Evolutionary conservation across 2,329 filamentous ascomycete species (phyloP), one percentile per base, ranked within the genome.

Genomic region (Phialophora expanda): DNA sequence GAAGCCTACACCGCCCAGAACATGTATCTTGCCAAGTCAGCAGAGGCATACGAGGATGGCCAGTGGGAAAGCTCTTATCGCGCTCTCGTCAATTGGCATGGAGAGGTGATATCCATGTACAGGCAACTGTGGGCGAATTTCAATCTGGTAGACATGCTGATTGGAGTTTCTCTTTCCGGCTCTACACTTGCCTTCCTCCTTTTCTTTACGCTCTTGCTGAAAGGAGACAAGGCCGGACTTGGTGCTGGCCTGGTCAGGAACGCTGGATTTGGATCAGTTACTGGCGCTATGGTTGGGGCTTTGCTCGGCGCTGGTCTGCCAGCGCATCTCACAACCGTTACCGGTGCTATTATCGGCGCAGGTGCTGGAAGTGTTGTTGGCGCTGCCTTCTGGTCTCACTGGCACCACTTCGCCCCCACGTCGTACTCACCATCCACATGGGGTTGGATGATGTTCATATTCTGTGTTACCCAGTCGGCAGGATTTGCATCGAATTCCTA

Each of bases 401-500:
- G 28, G 50, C 59, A 67, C 34, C 62, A 53, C 30, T 56, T 63
- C 38, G 38, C 41, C 22, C 32, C 48, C 22, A 44, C 74, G 74
- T 56, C 76, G 81, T 17, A 83, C 91, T 41, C 72, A 92, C 9
- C 93, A 93, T 90, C 87, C 0, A 80, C 93, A 61, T 99, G 94
- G 93, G 90, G 92, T n/a, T 94, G 91, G 89, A 81, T 96, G 66
- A 89, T 92, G 5, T 82, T 92, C 28, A 76, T 93, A 14, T 92
- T 96, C 71, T 93, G 93, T 0, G 77, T 93, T n/a, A 88, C 90
- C 67, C 92, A 97, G 74, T 96, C 93, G n/a, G 82, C 91, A 59
- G 94, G 95, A 7, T 99, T 98, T 76, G 94, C 94, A 0, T 95
- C 95, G 3, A 99, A 99, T 79, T 99, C 95, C 0, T 99, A 93